Base-by-base conservation (phyloP, 2,329 filamentous ascomycete species). In the Aurifilum marmelostoma region DNA sequence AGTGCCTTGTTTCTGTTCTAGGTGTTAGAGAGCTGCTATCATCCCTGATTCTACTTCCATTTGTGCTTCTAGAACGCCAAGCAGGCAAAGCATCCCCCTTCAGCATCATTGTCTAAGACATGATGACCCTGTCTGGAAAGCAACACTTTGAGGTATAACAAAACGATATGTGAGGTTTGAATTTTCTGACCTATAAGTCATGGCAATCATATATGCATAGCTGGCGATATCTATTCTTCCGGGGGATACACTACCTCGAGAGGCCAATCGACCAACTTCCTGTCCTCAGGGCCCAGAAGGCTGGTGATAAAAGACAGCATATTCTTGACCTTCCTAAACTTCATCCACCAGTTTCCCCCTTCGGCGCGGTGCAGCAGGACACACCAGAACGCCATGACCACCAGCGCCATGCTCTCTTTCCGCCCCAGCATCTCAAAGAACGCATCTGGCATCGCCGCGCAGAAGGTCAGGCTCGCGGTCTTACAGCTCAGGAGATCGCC, bases 331-430 rank as follows among this genome's bases (percentile, higher is more conserved):
- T 43, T 68, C 2, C 69, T 72, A 63, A 67, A 69, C 0, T 74
- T 69, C 72, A 72, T 75, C 73, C 74, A 75, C 58, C 71, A 69
- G 12, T 59, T 66, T 24, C 52, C 64, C 24, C 71, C 64, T 65
- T 74, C 71, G 14, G 73, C 68, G 4, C 75, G 71, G 39, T 74
- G 58, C 24, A 75, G 52, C 62, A 76, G 65, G 8, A 75, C 71
- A 56, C 73, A 74, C 75, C 75, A 76, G 59, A 71, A 75, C 1
- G 72, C 73, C 73, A 74, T 73, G 1, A 76, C n/a, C 5, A 76
- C 68, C 24, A 76, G 70, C 37, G 75, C 72, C 54, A 71, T 67
- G 27, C 72, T 71, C 6, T 68, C 63, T 52, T 70, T 71, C 3
- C 39, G 60, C 2, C 69, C 73, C 11, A 75, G 68, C 32, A 73